Evolutionary conservation across 305 asterid genomes (phyloP).

Genomic region (Fraxinus dipetala): DNA sequence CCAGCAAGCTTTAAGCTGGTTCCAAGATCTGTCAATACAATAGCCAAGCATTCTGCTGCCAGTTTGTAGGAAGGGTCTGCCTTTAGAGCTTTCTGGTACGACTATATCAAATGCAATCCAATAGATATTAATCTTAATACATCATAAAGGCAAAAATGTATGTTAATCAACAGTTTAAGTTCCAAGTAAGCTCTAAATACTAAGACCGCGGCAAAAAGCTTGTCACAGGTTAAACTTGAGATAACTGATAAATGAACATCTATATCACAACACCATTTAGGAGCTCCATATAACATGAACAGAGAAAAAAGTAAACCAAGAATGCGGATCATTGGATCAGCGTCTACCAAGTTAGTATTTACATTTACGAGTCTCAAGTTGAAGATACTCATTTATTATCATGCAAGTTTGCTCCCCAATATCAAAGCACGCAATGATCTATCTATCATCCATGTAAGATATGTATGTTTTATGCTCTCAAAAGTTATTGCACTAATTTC

Average conservation of each 20-base stretch:
- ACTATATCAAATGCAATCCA: conserved; percentile 49
- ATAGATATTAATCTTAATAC: conserved; percentile 7
- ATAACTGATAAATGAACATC: conserved; percentile 16
- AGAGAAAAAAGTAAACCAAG: not conserved
- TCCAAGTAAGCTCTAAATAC: conserved; percentile 12
- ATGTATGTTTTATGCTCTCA: not conserved
- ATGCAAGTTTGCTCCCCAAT: not conserved
- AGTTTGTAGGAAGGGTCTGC: conserved; percentile 82
- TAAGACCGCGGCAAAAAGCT: conserved; percentile 1
- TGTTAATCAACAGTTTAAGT: conserved; percentile 5
- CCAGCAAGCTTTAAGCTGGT: conserved; percentile 98
- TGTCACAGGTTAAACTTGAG: conserved; percentile 7
- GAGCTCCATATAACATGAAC: conserved; percentile 9
- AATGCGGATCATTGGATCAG: not conserved
- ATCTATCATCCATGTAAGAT: not conserved
- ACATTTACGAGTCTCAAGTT: not conserved
- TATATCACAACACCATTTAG: not conserved
- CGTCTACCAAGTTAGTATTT: not conserved
- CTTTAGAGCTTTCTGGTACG: conserved; percentile 83
- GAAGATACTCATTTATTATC: not conserved
- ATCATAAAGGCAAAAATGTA: conserved; percentile 15
- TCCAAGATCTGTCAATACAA: conserved; percentile 93
- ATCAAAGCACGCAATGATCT: not conserved
- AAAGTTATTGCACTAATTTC: not conserved
- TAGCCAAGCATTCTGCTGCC: conserved; percentile 92